Evolutionary conservation across 495 filamentous ascomycete genomes (phyloP).

Genomic region (Halenospora varia): DNA sequence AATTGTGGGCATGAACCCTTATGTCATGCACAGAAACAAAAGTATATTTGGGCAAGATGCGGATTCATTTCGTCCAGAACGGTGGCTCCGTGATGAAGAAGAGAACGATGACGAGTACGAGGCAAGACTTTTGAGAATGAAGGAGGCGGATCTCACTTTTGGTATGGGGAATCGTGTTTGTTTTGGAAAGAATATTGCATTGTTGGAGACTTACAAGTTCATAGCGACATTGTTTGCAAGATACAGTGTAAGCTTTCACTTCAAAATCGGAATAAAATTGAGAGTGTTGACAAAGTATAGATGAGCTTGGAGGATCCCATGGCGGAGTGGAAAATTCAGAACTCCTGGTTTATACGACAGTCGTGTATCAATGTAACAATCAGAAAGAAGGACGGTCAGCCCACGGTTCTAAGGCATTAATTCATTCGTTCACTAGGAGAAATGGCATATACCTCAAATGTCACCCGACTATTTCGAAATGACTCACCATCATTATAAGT

Average conservation of each 20-base stretch:
- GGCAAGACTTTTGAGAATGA: constrained; percentile 27
- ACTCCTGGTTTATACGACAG: constrained; percentile 36
- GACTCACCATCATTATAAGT: no score
- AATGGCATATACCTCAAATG: no score
- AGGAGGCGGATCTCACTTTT: constrained; percentile 32
- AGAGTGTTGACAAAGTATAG: not conserved
- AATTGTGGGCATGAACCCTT: constrained; percentile 47
- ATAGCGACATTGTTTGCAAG: constrained; percentile 30
- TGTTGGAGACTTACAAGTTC: constrained; percentile 38
- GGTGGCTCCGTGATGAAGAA: constrained; percentile 43
- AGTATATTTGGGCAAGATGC: constrained; percentile 49
- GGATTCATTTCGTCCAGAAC: constrained; percentile 48
- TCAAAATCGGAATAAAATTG: not conserved
- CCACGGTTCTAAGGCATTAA: no score
- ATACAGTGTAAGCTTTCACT: constrained; percentile 24
- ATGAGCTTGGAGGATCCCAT: constrained; percentile 7
- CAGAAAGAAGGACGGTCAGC: not conserved
- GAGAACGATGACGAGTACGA: constrained; percentile 20
- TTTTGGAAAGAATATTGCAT: constrained; percentile 35
- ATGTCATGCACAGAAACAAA: constrained; percentile 46
- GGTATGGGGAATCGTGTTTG: constrained; percentile 35
- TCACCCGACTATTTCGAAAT: no score
- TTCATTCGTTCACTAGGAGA: no score
- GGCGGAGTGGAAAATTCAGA: constrained; percentile 32
- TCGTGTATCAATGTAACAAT: constrained; percentile 12